These are phyloP conservation scores for Cutaneotrichosporon cyanovorans DNA, from an alignment of 1,284 basidiomycete species.

Conservation along the genomic window DNA sequence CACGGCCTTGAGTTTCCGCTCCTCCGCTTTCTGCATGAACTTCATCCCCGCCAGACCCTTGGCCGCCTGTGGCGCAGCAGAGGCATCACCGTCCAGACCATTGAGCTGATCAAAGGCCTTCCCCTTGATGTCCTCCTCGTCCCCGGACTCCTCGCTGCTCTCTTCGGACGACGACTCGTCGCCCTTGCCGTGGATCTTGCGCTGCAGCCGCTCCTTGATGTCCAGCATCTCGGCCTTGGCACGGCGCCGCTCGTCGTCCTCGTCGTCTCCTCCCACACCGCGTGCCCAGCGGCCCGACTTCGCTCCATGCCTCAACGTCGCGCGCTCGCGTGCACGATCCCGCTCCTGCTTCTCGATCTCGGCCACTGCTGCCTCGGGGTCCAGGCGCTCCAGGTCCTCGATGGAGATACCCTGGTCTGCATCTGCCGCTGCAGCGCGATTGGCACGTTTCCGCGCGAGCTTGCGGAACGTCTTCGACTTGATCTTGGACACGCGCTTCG, in stretches of 20 bases:
- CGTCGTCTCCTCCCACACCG: constrained; percentile 14
- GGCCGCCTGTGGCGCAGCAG: constrained; percentile 25
- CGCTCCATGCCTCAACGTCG: constrained; percentile 67
- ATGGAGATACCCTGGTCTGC: constrained; percentile 43
- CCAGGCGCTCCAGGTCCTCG: constrained; percentile 49
- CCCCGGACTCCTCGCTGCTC: constrained; percentile 50
- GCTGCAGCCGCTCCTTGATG: constrained; percentile 68
- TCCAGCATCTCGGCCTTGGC: constrained; percentile 53
- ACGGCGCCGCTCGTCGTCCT: constrained; percentile 27
- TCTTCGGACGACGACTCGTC: constrained; percentile 47
- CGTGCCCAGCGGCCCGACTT: constrained; percentile 58
- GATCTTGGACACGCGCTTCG: constrained; percentile 86
- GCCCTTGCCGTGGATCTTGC: constrained; percentile 54
- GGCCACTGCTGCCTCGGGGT: constrained; percentile 54
- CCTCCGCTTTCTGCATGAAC: constrained; percentile 87
- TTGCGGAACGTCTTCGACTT: constrained; percentile 90
- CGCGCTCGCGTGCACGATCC: constrained; percentile 72
- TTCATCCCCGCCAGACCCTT: constrained; percentile 79
- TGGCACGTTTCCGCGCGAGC: constrained; percentile 67
- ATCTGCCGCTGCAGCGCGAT: constrained; percentile 51
- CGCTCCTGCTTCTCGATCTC: constrained; percentile 63
- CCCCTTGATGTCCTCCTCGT: constrained; percentile 52
- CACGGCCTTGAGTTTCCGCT: constrained; percentile 56
- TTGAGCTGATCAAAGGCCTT: constrained; percentile 67
- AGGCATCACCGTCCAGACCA: constrained; percentile 48